Conservation (phyloP, 345 rosid genomes). For the Camelina hispida region DNA sequence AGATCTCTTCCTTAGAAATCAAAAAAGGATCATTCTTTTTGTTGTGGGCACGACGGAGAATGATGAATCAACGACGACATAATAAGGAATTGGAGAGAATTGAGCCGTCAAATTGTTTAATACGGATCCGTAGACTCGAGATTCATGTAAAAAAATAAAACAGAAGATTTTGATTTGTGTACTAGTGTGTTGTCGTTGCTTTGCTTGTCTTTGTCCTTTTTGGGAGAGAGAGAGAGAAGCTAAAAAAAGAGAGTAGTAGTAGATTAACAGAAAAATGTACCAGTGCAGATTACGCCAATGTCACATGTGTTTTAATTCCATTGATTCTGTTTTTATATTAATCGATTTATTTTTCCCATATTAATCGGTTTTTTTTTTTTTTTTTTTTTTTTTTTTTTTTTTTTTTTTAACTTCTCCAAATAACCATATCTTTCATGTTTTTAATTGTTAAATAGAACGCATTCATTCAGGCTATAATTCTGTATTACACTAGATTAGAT, state of each 20-base stretch:
- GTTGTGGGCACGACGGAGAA: conserved; percentile 15
- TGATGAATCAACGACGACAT: not conserved
- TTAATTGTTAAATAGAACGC: too few species aligned
- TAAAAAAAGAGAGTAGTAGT: not conserved
- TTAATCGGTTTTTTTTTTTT: not conserved
- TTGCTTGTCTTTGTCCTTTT: not conserved
- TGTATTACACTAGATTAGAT: too few species aligned
- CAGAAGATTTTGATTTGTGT: conserved; percentile 24
- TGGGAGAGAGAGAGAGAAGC: not conserved
- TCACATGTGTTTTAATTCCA: conserved; percentile 36
- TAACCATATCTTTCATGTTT: not conserved
- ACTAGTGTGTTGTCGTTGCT: not conserved
- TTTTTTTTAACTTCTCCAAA: not conserved
- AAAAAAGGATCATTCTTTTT: conserved; percentile 13
- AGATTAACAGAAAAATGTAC: conserved; percentile 35
- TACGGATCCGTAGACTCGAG: conserved; percentile 2
- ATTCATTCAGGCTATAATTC: too few species aligned
- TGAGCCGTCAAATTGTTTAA: not conserved
- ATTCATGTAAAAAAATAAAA: not conserved
- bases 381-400: too few species aligned
- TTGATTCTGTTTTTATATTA: conserved; percentile 8
- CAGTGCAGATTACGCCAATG: conserved; percentile 28
- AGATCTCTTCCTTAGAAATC: conserved; percentile 17
- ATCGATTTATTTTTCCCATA: not conserved
- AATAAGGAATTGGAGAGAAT: not conserved